phyloP scores from a whole-genome alignment of 495 filamentous ascomycete genomes.

The Aspergillus cristatus region DNA sequence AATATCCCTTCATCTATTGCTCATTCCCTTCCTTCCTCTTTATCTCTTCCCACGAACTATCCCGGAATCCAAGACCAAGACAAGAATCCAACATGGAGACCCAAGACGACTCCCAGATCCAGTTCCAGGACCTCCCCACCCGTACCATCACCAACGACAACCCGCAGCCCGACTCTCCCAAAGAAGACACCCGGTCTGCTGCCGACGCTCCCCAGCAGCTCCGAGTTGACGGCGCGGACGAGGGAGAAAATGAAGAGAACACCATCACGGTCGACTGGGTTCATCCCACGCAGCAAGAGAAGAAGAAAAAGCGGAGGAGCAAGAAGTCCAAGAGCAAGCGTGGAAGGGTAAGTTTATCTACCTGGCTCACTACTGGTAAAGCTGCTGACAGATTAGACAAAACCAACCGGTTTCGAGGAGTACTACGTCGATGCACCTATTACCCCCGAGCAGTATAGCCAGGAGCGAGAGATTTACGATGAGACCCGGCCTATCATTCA shows the following conservation, averaged over 20 bases:
- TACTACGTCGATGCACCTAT: conserved; percentile 71
- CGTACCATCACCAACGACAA: neutral
- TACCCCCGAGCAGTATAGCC: conserved; percentile 51
- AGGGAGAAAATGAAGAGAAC: conserved; percentile 4
- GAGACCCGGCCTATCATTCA: conserved; percentile 29
- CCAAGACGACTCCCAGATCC: neutral
- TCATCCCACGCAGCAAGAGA: conserved; percentile 3
- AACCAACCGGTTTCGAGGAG: conserved; percentile 58
- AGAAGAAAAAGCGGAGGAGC: conserved; percentile 26
- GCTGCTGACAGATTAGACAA: conserved; percentile 20
- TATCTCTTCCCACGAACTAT: neutral
- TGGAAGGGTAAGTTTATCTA: conserved; percentile 23
- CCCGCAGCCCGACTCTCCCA: neutral
- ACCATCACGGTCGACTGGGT: conserved; percentile 8
- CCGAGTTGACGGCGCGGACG: neutral
- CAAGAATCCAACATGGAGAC: neutral
- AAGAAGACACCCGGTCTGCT: neutral
- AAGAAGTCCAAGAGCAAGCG: conserved; percentile 38
- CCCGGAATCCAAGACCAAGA: neutral
- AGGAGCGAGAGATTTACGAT: conserved; percentile 53
- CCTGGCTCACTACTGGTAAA: neutral
- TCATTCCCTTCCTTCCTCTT: neutral
- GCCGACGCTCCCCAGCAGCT: neutral
- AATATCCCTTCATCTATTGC: neutral
- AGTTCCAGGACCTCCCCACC: neutral